These are phyloP conservation scores for Polygonum aviculare DNA, from an alignment of 148 eudicot genomes.

Conservation along the genomic window DNA sequence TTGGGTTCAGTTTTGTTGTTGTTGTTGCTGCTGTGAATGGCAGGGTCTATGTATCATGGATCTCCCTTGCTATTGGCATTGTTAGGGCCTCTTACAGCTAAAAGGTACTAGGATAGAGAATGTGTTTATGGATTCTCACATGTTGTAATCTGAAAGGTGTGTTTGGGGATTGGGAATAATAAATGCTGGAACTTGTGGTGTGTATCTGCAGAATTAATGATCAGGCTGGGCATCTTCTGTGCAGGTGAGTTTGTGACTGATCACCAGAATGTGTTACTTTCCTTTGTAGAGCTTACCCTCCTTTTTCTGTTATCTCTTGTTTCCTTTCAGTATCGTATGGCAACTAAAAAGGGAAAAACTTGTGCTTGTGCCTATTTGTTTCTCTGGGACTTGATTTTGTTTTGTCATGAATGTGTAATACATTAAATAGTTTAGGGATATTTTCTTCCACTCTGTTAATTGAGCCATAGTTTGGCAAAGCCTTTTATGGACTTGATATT, in stretches of 20 bases:
- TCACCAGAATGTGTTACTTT: neutral
- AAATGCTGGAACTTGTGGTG: neutral
- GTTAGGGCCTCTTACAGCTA: slow-evolving; percentile 79
- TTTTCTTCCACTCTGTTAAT: neutral
- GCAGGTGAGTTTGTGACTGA: slow-evolving; percentile 48
- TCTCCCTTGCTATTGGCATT: slow-evolving; percentile 77
- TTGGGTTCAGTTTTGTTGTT: neutral
- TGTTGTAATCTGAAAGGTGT: neutral
- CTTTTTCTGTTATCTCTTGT: neutral
- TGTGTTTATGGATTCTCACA: neutral
- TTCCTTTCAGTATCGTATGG: neutral
- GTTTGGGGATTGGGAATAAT: neutral
- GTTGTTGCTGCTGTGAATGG: neutral
- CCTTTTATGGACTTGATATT: neutral
- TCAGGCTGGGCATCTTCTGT: slow-evolving; percentile 41
- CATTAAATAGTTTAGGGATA: neutral
- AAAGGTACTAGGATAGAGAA: slow-evolving; percentile 29
- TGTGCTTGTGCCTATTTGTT: neutral
- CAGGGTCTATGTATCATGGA: slow-evolving; percentile 98
- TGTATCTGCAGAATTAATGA: slow-evolving; percentile 47
- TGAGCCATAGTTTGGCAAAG: neutral
- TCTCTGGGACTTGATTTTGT: neutral
- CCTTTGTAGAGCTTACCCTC: neutral
- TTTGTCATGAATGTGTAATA: neutral
- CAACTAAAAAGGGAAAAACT: neutral